Percentiles rank a stretch among this genome's conserved stretches.
phyloP scores from a whole-genome alignment of 148 eudicot genomes.

The Limonium bicolor region DNA sequence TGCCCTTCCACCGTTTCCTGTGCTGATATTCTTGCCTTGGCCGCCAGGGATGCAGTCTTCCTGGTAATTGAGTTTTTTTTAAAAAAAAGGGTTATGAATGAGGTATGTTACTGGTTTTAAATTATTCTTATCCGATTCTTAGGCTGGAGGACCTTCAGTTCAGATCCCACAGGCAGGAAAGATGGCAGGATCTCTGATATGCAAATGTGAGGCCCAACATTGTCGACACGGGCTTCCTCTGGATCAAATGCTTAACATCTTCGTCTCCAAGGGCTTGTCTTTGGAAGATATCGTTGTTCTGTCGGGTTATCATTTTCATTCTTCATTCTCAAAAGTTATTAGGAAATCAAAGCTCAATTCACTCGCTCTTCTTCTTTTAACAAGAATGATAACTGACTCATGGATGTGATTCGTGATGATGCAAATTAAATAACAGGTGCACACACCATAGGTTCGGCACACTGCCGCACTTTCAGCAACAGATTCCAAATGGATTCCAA shows the following conservation, averaged over 20 bases:
- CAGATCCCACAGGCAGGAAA: constrained; percentile 21
- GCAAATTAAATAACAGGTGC: constrained; percentile 16
- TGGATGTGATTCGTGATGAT: too few relatives aligned
- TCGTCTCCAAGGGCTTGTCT: constrained; percentile 5
- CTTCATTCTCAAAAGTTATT: constrained; percentile 21
- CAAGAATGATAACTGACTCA: neutral
- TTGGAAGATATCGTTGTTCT: constrained; percentile 27
- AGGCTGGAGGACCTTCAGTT: constrained; percentile 17
- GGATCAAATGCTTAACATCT: constrained; percentile 13
- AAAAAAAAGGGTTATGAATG: neutral
- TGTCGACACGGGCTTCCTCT: constrained; percentile 26
- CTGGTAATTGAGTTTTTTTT: constrained; percentile 20
- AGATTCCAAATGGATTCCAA: constrained; percentile 26
- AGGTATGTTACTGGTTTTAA: too few relatives aligned
- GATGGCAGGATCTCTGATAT: constrained; percentile 19
- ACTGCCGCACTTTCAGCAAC: constrained; percentile 36
- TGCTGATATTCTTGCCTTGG: constrained; percentile 37
- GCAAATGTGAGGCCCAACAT: constrained; percentile 44
- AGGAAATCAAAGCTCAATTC: too few relatives aligned
- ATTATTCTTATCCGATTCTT: neutral
- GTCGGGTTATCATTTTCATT: constrained; percentile 33
- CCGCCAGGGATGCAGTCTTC: constrained; percentile 28
- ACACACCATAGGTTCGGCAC: constrained; percentile 40
- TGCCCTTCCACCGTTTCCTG: constrained; percentile 44
- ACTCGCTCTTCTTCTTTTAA: too few relatives aligned